phyloP scores from a whole-genome alignment of 495 filamentous ascomycete species.

The Astrocystis sublimbata region DNA sequence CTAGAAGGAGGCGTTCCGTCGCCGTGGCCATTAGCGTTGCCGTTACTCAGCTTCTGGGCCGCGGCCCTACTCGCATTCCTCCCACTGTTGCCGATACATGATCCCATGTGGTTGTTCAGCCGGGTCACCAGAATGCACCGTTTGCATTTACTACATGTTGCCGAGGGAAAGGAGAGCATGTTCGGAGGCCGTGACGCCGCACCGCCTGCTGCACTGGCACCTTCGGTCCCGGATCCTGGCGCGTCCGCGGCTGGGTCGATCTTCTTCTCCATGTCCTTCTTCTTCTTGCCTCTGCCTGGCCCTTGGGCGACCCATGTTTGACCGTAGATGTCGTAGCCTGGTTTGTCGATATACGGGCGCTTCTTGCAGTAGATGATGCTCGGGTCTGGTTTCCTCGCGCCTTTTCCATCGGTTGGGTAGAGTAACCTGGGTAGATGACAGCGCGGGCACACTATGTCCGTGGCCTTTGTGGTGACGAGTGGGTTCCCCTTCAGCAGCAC shows the following conservation, averaged over 20 bases:
- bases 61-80: constrained; percentile 64
- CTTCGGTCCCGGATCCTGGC: constrained; percentile 48
- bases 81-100: constrained; percentile 75
- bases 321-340: constrained; percentile 80
- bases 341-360: constrained; percentile 69
- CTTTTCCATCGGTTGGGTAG: constrained; percentile 63
- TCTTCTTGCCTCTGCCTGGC: constrained; percentile 59
- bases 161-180: constrained; percentile 63
- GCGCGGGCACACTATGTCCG: constrained; percentile 67
- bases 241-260: constrained; percentile 52
- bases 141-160: constrained; percentile 56
- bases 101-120: constrained; percentile 75
- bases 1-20: constrained; percentile 58
- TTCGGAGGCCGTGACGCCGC: constrained; percentile 48
- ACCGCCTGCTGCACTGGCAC: constrained; percentile 38
- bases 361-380: constrained; percentile 73
- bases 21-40: constrained; percentile 48
- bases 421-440: constrained; percentile 66
- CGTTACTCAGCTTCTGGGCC: constrained; percentile 56
- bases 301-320: constrained; percentile 64
- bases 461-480: constrained; percentile 67
- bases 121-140: constrained; percentile 54
- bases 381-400: constrained; percentile 60
- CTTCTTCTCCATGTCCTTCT: constrained; percentile 62
- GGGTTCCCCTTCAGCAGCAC: constrained; percentile 76